Evolutionary conservation across 345 rosid species (phyloP).

Genomic region (Sonneratia caseolaris): DNA sequence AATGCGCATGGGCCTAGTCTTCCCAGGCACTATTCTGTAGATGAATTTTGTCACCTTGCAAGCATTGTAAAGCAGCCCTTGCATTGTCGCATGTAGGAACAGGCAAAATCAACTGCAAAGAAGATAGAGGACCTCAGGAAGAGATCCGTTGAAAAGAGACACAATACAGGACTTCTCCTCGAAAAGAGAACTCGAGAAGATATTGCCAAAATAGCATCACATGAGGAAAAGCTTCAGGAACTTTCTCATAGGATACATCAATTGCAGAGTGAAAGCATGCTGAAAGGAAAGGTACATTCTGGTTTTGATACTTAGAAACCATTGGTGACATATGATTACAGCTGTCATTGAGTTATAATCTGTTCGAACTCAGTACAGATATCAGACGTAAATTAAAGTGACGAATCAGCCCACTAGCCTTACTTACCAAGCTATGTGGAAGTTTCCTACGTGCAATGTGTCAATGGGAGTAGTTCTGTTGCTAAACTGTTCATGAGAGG

Average conservation of each 20-base stretch:
- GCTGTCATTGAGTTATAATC: not conserved
- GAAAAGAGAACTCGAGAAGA: constrained; percentile 20
- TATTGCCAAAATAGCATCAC: constrained; percentile 19
- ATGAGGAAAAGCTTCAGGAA: constrained; percentile 61
- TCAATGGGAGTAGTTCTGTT: not conserved
- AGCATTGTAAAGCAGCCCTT: not conserved
- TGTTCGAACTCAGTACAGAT: not conserved
- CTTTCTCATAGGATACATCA: constrained; percentile 36
- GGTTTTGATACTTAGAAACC: not conserved
- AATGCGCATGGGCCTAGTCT: not conserved
- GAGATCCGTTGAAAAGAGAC: constrained; percentile 16
- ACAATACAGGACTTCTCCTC: constrained; percentile 21
- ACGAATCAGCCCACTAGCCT: not conserved
- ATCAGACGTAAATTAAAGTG: not conserved
- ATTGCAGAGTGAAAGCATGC: constrained; percentile 44
- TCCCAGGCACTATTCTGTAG: not conserved
- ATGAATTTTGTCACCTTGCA: not conserved
- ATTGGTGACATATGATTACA: not conserved
- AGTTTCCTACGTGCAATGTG: not conserved
- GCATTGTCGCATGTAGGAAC: constrained; percentile 29
- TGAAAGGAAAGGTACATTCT: constrained; percentile 48
- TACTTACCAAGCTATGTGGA: not conserved
- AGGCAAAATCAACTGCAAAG: constrained; percentile 37
- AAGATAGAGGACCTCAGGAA: constrained; percentile 37
- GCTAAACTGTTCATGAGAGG: not conserved